These are phyloP conservation scores for Spergularia azorica DNA, from an alignment of 179 eudicot species.

Conservation along the genomic window DNA sequence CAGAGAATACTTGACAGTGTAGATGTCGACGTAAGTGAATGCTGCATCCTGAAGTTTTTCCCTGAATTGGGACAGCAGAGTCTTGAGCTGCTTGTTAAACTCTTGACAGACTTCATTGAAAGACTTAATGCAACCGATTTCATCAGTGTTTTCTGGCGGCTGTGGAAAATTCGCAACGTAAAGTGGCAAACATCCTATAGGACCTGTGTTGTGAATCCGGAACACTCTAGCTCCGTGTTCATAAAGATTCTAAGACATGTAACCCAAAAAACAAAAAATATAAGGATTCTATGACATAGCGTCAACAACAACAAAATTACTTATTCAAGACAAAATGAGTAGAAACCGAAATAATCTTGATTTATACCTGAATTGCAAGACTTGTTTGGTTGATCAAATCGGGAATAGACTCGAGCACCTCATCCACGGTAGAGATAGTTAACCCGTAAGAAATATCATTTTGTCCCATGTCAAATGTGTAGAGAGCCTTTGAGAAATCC, in stretches of 20 bases:
- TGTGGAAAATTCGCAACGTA: slow-evolving; percentile 1
- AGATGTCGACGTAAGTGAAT: too few relatives aligned
- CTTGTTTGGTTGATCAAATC: slow-evolving; percentile 50
- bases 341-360: background rate
- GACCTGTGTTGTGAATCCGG: slow-evolving; percentile 74
- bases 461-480: slow-evolving; percentile 68
- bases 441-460: slow-evolving; percentile 53
- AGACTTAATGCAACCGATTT: slow-evolving; percentile 59
- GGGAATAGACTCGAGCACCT: slow-evolving; percentile 41
- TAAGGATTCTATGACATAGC: too few relatives aligned
- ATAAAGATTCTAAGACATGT: slow-evolving; percentile 57
- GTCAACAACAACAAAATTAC: too few relatives aligned
- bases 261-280: too few relatives aligned
- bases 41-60: too few relatives aligned
- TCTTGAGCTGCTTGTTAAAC: too few relatives aligned
- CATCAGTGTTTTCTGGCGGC: slow-evolving; percentile 48
- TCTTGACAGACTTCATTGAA: too few relatives aligned
- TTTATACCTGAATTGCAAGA: slow-evolving; percentile 50
- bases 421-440: slow-evolving; percentile 36
- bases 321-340: background rate
- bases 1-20: too few relatives aligned
- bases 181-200: slow-evolving; percentile 63
- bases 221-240: slow-evolving; percentile 58
- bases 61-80: too few relatives aligned
- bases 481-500: slow-evolving; percentile 60